Evolutionary conservation across 495 filamentous ascomycete genomes (phyloP).

Genomic region (Xylaria grammica): DNA sequence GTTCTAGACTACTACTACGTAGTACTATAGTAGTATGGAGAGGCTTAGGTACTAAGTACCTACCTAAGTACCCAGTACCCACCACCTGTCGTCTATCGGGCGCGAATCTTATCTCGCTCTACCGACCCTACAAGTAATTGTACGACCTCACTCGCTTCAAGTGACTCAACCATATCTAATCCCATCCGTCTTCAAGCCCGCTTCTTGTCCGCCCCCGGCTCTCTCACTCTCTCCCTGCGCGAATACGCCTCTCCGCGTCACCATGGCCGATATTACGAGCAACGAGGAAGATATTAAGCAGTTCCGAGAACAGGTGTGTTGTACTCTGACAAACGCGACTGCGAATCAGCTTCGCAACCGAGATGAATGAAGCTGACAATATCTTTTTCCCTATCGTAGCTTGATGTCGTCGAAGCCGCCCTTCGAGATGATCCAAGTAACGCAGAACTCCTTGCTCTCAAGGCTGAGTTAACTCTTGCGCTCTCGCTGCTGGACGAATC

Average conservation of each 20-base stretch:
- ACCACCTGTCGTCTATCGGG: too few relatives aligned
- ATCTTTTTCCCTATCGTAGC: conserved; percentile 52
- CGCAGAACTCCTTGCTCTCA: conserved; percentile 77
- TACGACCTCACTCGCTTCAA: too few relatives aligned
- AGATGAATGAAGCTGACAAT: conserved; percentile 21
- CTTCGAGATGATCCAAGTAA: conserved; percentile 86
- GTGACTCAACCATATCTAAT: too few relatives aligned
- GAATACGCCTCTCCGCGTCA: too few relatives aligned
- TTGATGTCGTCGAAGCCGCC: conserved; percentile 76
- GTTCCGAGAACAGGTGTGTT: conserved; percentile 76
- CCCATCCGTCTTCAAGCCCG: too few relatives aligned
- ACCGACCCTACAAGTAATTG: neutral
- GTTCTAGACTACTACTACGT: too few relatives aligned
- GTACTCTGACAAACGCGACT: conserved; percentile 36
- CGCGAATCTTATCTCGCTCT: neutral
- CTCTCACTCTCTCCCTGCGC: too few relatives aligned
- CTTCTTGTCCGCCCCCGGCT: too few relatives aligned
- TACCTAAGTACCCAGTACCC: too few relatives aligned
- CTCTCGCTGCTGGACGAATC: conserved; percentile 77
- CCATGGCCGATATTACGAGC: conserved; percentile 64
- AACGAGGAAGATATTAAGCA: conserved; percentile 80
- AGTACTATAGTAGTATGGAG: too few relatives aligned
- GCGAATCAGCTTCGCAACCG: neutral
- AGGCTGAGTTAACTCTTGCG: conserved; percentile 82
- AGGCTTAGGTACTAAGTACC: too few relatives aligned